These are phyloP conservation scores for Colletotrichum sp. DNA, from an alignment of 2,329 filamentous ascomycete species.

Conservation along the genomic window DNA sequence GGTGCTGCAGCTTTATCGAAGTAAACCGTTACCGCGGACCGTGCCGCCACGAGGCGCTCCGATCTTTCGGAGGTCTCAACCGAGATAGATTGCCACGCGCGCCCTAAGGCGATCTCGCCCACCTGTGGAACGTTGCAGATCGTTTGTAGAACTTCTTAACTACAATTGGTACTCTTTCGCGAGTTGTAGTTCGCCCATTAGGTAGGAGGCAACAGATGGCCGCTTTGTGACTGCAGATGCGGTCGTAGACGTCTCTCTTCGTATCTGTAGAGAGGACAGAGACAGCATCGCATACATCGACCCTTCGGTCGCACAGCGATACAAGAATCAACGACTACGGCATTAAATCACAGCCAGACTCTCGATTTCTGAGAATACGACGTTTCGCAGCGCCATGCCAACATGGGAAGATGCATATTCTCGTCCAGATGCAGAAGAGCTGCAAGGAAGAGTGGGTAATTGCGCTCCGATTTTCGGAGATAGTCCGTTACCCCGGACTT, in stretches of 20 bases:
- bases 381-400: not conserved
- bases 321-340: not conserved
- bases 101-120: not conserved
- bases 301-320: not conserved
- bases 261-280: not conserved
- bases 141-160: not conserved
- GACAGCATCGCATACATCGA: not conserved
- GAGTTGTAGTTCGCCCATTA: not conserved
- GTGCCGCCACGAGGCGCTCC: not conserved
- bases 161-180: not conserved
- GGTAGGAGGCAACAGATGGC: not conserved
- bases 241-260: accelerated
- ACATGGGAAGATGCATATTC: not conserved
- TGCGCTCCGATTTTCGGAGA: conserved; percentile 8
- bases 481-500: not conserved
- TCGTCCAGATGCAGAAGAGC: not conserved
- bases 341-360: not conserved
- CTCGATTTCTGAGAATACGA: not conserved
- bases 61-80: not conserved
- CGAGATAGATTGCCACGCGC: not conserved
- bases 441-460: not conserved
- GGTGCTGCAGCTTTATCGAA: not conserved
- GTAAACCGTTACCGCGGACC: not conserved
- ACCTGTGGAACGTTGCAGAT: not conserved
- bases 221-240: not conserved